Conservation (phyloP, 2,329 filamentous ascomycete genomes). For the Xylariaceae sp. region DNA sequence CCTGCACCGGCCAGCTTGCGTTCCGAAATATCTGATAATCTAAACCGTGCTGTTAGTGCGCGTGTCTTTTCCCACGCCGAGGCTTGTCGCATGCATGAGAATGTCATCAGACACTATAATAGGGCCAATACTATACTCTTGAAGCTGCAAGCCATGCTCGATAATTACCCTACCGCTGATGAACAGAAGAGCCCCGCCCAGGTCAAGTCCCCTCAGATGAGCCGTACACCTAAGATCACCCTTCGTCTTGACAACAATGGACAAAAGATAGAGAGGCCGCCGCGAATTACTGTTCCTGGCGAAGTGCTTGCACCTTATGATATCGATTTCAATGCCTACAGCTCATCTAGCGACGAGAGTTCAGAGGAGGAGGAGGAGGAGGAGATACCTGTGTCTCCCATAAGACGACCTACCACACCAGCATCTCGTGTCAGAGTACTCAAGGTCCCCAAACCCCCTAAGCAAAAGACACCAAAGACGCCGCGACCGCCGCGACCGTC, state of each 20-base stretch:
- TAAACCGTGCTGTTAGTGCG: slow-evolving; percentile 57
- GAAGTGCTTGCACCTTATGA: slow-evolving; percentile 69
- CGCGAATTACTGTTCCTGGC: slow-evolving; percentile 66
- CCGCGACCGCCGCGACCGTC: slow-evolving; percentile 35
- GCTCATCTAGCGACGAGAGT: slow-evolving; percentile 55
- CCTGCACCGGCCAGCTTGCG: slow-evolving; percentile 56
- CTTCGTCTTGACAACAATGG: slow-evolving; percentile 48
- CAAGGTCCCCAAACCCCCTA: slow-evolving; percentile 51
- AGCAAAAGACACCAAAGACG: slow-evolving; percentile 41
- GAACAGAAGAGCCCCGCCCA: slow-evolving; percentile 56
- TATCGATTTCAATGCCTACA: slow-evolving; percentile 62
- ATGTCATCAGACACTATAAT: slow-evolving; percentile 63
- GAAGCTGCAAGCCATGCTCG: slow-evolving; percentile 62
- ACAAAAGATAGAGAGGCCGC: slow-evolving; percentile 51
- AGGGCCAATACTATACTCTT: slow-evolving; percentile 60
- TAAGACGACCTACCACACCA: slow-evolving; percentile 41
- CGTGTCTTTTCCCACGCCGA: slow-evolving; percentile 64
- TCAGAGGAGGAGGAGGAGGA: slow-evolving; percentile 50
- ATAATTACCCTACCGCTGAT: slow-evolving; percentile 58
- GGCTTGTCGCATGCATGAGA: slow-evolving; percentile 65
- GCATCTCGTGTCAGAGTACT: slow-evolving; percentile 55
- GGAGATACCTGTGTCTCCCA: slow-evolving; percentile 47
- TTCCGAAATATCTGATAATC: slow-evolving; percentile 60
- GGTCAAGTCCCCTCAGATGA: slow-evolving; percentile 57
- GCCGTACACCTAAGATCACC: slow-evolving; percentile 51